Percentiles rank a stretch among this genome's conserved stretches.
Conservation (phyloP, 1,284 basidiomycete genomes). For the Ustilago shanxiensis region DNA sequence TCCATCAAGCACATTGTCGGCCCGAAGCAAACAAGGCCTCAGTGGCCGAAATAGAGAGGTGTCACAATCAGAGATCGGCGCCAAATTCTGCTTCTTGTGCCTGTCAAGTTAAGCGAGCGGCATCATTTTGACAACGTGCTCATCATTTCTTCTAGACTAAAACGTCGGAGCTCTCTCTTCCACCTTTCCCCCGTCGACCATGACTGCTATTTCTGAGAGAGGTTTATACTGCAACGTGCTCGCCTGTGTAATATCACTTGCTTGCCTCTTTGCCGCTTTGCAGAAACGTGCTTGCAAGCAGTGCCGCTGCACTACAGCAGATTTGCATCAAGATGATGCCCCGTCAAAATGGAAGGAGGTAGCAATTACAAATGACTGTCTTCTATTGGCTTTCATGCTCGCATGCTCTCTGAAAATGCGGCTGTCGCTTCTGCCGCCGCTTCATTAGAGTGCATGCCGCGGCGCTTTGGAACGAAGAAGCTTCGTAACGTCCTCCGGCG, state of each 20-base stretch:
- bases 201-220: background rate
- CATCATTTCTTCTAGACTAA: conserved; percentile 4
- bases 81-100: conserved; percentile 1
- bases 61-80: conserved; percentile 1
- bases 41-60: background rate
- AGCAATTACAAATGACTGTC: background rate
- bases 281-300: background rate
- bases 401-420: background rate
- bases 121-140: conserved; percentile 22
- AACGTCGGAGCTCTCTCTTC: background rate
- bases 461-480: no score
- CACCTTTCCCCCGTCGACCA: background rate
- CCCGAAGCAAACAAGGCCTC: background rate
- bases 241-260: conserved; percentile 5
- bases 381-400: conserved; percentile 1
- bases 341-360: background rate
- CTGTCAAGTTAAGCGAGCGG: conserved; percentile 41
- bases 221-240: conserved; percentile 16
- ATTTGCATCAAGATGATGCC: no score
- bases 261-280: background rate
- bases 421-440: no score
- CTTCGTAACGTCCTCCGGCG: background rate
- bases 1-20: no score
- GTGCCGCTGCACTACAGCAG: no score
- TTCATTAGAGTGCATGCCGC: no score